Evolutionary conservation across 495 filamentous ascomycete genomes (phyloP), one percentile per base, ranked within the genome.

Genomic region (Aspergillus ellipticus): DNA sequence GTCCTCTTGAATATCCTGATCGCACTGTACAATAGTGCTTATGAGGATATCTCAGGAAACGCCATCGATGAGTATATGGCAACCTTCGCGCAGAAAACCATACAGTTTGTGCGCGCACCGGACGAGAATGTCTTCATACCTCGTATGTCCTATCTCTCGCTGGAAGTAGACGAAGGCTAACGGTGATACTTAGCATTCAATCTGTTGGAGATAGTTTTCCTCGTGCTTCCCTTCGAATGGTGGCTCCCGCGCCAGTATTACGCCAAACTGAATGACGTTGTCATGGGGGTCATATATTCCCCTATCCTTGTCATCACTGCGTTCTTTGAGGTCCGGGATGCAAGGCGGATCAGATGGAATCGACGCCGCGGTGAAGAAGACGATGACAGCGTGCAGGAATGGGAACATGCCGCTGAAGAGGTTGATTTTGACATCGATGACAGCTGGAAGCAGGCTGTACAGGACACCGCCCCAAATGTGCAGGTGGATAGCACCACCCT

Each of bases 81-180:
- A 0, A 83, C 96, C 19, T 90, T 90, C 61, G 79, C 90, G 2
- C 89, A 93, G 57, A 96, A 96, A 66, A 96, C 92, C 1, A 89
- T 97, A 77, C 88, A 92, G 62, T 98, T 96, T 62, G 89, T 97
- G 8, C 90, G 95, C 31, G 95, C 94, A 0, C 94, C 94, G 0
- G 94, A 97, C 62, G 95, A 97, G 70, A 97, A 98, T 61, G 94
- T 98, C 43, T 98, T 93, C 71, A 95, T 98, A 54, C 85, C 94
- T 5, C 90, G 77, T 82, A 67, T 60, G 76, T 66, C 17, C 16
- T 6, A 35, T 11, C 19, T 47, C 2, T n/a, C 21, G 22, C 39
- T 17, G 5, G n/a, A 6, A 16, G 1, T 47, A 15, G 33, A 13
- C 24, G 8, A n/a, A 11, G 9, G 11, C 42, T 50, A 26, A 54